Percentiles rank a stretch among this genome's conserved stretches.
phyloP scores from a whole-genome alignment of 2,329 filamentous ascomycete species.

The Zasmidium citrigriseum region DNA sequence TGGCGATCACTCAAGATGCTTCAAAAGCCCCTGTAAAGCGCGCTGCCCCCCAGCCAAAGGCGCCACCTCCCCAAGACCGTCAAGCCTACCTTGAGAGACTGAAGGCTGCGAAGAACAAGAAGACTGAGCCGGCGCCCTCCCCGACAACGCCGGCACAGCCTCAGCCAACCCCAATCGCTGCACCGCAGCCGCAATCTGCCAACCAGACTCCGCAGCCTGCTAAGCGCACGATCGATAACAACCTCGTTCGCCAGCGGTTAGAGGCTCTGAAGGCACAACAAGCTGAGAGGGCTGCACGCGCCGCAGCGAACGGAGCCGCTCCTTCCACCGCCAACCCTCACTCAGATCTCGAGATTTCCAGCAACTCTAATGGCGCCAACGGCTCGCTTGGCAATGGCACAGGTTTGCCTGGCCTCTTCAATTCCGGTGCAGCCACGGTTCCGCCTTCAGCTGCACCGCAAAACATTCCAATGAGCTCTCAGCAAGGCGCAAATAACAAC shows the following conservation, averaged over 20 bases:
- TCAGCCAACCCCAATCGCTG: not conserved
- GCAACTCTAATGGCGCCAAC: too few relatives aligned
- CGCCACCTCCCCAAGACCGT: slow-evolving; percentile 53
- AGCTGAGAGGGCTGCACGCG: slow-evolving; percentile 23
- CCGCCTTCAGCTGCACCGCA: too few relatives aligned
- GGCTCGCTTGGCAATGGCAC: too few relatives aligned
- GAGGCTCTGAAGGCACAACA: slow-evolving; percentile 62
- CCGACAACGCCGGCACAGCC: slow-evolving; percentile 7
- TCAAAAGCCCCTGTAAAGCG: too few relatives aligned
- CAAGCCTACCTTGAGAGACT: slow-evolving; percentile 77
- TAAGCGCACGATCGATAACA: not conserved
- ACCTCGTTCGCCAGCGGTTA: slow-evolving; percentile 75
- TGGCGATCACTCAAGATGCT: too few relatives aligned
- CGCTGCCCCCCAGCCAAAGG: slow-evolving; percentile 15
- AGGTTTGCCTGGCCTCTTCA: too few relatives aligned
- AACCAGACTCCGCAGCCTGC: not conserved
- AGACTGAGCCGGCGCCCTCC: slow-evolving; percentile 35
- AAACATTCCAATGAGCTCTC: too few relatives aligned
- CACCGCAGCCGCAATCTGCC: not conserved
- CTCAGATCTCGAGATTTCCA: too few relatives aligned
- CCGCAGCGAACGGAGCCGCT: not conserved
- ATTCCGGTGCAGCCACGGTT: too few relatives aligned
- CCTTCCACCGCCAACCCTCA: too few relatives aligned
- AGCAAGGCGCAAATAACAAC: not conserved
- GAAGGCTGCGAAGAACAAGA: slow-evolving; percentile 70